Evolutionary conservation across 371 early-diverging fungal genomes (phyloP).

Genomic region (Mucor velutinosus): DNA sequence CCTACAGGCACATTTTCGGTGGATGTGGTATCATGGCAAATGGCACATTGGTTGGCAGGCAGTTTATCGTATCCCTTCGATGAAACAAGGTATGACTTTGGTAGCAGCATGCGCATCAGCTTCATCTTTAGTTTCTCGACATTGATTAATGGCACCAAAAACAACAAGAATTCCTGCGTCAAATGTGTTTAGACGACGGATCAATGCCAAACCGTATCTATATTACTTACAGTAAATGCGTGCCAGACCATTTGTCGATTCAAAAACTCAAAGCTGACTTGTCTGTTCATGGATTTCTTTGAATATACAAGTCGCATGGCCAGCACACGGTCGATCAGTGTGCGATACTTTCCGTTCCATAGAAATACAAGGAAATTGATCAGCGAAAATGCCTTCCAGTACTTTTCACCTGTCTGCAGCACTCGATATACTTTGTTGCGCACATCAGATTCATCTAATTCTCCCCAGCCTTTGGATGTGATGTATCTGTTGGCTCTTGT

Average conservation of each 20-base stretch:
- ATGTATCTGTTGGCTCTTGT: slow-evolving; percentile 60
- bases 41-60: slow-evolving; percentile 70
- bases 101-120: slow-evolving; percentile 56
- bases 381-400: slow-evolving; percentile 66
- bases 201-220: not conserved
- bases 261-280: slow-evolving; percentile 89
- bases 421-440: slow-evolving; percentile 66
- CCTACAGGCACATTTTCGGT: slow-evolving; percentile 29
- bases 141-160: slow-evolving; percentile 85
- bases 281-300: slow-evolving; percentile 73
- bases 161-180: slow-evolving; percentile 83
- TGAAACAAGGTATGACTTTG: slow-evolving; percentile 54
- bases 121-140: slow-evolving; percentile 70
- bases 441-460: slow-evolving; percentile 62
- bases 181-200: not conserved
- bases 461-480: slow-evolving; percentile 81
- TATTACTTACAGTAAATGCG: slow-evolving; percentile 81
- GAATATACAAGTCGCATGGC: slow-evolving; percentile 83
- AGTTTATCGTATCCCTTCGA: slow-evolving; percentile 60
- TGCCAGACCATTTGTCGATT: slow-evolving; percentile 95
- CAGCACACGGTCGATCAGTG: slow-evolving; percentile 76
- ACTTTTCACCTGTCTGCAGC: slow-evolving; percentile 66
- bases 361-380: slow-evolving; percentile 85
- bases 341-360: slow-evolving; percentile 80
- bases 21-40: slow-evolving; percentile 65